Evolutionary conservation across 495 filamentous ascomycete species (phyloP), one percentile per base, ranked within the genome.

Genomic region (Glonium stellatum): DNA sequence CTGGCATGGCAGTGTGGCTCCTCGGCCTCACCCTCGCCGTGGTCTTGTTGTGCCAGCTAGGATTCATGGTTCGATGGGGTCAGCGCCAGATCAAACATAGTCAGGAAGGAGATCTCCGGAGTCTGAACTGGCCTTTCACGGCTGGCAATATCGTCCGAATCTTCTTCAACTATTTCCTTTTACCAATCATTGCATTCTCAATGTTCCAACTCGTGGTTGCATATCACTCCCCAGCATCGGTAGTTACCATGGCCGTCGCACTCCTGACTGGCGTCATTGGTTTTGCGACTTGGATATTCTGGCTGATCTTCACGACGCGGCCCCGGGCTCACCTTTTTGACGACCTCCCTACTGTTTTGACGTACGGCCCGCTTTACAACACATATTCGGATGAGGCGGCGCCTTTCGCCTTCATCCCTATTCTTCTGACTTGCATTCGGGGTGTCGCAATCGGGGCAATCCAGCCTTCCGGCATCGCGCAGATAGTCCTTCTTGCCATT

Each of bases 311-410:
- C 31, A 84, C 78, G 22, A 91, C 90, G 3, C 84, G 88, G 60
- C 93, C 93, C 0, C 85, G 87, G 46, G 84, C 89, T 13, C 85
- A 86, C 62, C 80, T 98, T 21, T 98, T 95, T 69, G 93, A 98
- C 70, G 90, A 97, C 71, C 80, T 97, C 49, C 82, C 88, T 9
- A 96, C 89, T 0, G 86, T 97, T 10, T 79, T 98, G 12, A 78
- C 90, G 1, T 97, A 96, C 67, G 93, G 93, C 4, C 89, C 93
- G 3, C 79, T 98, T n/a, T 98, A 97, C 76, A 98, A 98, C 72
- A 98, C 95, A 1, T 96, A 92, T 69, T 85, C 81, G 18, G 91
- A 92, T 34, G 92, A 95, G 74, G 87, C 92, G 25, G 87, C 89
- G 1, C 84, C 88, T 6, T 98, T 93, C 67, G 90, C 92, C 10